Evolutionary conservation across 1,284 basidiomycete species (phyloP).

Genomic region (Somion occarium): DNA sequence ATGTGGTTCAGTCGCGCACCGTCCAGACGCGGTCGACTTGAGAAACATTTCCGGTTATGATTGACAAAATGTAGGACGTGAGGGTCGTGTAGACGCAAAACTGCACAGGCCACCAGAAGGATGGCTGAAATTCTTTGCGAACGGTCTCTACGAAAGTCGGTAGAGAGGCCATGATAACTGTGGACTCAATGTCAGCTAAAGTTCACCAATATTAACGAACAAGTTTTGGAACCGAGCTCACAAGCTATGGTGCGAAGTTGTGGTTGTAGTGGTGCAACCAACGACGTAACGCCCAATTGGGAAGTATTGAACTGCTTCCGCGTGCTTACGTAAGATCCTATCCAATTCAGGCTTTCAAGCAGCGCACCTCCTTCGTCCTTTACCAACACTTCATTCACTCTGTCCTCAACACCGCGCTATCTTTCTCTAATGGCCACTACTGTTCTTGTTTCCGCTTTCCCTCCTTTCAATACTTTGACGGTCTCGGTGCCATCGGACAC

Average conservation of each 20-base stretch:
- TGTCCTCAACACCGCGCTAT: background rate
- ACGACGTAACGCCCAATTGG: too few species aligned
- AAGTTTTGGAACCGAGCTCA: background rate
- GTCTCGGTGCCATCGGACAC: conserved; percentile 53
- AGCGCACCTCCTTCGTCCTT: too few species aligned
- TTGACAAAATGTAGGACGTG: conserved; percentile 49
- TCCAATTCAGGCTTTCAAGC: too few species aligned
- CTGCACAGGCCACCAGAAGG: conserved; percentile 57
- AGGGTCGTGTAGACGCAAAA: conserved; percentile 49
- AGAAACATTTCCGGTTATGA: conserved; percentile 76
- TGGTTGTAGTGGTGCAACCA: too few species aligned
- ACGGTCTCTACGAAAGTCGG: conserved; percentile 8
- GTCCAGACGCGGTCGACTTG: conserved; percentile 70
- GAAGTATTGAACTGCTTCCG: too few species aligned
- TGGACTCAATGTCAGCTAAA: background rate
- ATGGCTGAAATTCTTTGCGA: conserved; percentile 25
- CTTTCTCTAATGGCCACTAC: conserved; percentile 28
- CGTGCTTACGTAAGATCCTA: background rate
- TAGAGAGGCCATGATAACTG: conserved; percentile 5
- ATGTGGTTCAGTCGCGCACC: conserved; percentile 1
- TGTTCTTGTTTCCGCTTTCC: conserved; percentile 68
- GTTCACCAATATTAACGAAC: background rate
- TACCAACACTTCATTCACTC: background rate
- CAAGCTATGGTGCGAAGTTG: background rate
- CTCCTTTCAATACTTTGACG: conserved; percentile 71